Percentiles rank a stretch among this genome's conserved stretches.
These are phyloP conservation scores for Penicillium sp. DNA, from an alignment of 2,329 filamentous ascomycete species.

Conservation along the genomic window DNA sequence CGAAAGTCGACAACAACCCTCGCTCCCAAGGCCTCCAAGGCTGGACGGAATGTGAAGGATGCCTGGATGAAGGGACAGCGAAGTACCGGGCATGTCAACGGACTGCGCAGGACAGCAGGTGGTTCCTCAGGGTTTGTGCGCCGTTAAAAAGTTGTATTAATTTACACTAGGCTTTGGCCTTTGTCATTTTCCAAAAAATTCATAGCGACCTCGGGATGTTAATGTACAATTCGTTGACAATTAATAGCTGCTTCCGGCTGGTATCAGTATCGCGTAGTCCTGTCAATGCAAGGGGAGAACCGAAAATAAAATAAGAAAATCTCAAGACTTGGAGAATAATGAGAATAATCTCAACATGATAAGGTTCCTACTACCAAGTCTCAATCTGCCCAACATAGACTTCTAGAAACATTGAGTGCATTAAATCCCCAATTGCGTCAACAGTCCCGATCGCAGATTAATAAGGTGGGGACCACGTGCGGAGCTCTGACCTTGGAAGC, in stretches of 20 bases:
- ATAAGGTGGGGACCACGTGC: constrained; percentile 24
- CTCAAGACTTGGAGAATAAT: background rate
- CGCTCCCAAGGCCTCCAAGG: constrained; percentile 48
- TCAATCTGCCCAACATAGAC: too few relatives aligned
- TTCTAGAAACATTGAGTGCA: background rate
- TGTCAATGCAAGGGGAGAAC: background rate
- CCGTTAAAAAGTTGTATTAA: constrained; percentile 22
- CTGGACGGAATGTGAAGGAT: constrained; percentile 38
- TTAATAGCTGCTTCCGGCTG: background rate
- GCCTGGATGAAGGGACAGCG: constrained; percentile 41
- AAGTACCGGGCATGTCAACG: constrained; percentile 32
- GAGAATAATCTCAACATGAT: background rate
- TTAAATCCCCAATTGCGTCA: constrained; percentile 2
- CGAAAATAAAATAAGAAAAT: background rate
- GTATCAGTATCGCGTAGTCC: background rate
- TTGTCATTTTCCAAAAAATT: constrained; percentile 1
- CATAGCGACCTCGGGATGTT: constrained; percentile 4
- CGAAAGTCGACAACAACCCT: constrained; percentile 41
- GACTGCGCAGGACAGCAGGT: constrained; percentile 39
- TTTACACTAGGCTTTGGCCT: background rate
- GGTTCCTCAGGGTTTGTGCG: constrained; percentile 40
- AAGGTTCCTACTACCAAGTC: too few relatives aligned
- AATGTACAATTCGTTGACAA: background rate
- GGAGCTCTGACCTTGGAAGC: constrained; percentile 21
- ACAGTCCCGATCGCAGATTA: constrained; percentile 14